Percentiles rank a stretch among this genome's conserved stretches.
Conservation (phyloP, 176 grass and related monocot species). For the Olyra latifolia region DNA sequence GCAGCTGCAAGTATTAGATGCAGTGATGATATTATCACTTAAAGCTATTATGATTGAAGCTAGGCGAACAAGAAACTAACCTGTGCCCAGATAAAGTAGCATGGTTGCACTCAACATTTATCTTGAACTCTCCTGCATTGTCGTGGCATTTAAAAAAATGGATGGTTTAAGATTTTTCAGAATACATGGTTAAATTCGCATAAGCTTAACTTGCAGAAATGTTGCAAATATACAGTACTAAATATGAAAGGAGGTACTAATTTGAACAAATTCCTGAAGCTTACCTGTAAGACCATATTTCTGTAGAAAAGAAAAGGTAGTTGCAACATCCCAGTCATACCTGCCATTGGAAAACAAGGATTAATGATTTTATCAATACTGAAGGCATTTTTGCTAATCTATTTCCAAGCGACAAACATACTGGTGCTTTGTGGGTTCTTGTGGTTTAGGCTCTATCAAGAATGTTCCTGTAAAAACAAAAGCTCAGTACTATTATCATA, state of each 20-base stretch:
- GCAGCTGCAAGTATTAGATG: constrained; percentile 58
- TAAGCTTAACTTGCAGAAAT: constrained; percentile 18
- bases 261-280: not conserved
- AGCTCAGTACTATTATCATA: not conserved
- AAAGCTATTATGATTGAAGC: not conserved
- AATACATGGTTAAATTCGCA: not conserved
- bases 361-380: not conserved
- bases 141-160: not conserved
- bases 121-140: constrained; percentile 84
- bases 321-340: constrained; percentile 99
- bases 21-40: not conserved
- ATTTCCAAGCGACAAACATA: constrained; percentile 41
- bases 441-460: constrained; percentile 95
- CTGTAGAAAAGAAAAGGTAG: constrained; percentile 86
- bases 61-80: constrained; percentile 30
- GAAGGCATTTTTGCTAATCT: not conserved
- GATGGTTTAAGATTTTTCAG: not conserved
- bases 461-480: constrained; percentile 59
- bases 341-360: constrained; percentile 45
- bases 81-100: constrained; percentile 94
- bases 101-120: constrained; percentile 98
- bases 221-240: not conserved
- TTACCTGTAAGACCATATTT: constrained; percentile 93
- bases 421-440: constrained; percentile 99
- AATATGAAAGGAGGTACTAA: not conserved